Evolutionary conservation across 148 eudicot species (phyloP), one percentile per base, ranked within the genome.

Genomic region (Spergularia bocconei): DNA sequence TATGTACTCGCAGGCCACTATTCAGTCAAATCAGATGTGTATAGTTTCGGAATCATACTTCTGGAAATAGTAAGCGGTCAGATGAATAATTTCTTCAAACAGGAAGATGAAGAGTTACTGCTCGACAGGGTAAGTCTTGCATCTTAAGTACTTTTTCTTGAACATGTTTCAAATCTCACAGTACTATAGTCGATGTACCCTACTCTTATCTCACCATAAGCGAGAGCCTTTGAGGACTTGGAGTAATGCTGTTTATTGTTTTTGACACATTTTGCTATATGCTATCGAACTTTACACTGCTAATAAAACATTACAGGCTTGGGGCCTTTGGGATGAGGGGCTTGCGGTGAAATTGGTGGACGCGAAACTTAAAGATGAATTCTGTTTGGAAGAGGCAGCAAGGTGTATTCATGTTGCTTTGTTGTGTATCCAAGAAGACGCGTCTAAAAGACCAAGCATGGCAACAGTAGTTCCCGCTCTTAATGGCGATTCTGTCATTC

Each of bases 11-110:
- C 70, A 23, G 86, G 86, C 12, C 79, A 77, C 39, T 80, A 73
- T 69, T 83, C 81, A 23, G 74, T 75, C 12, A 83, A 83, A 63
- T 80, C 86, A 47, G 86, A 80, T 61, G 79, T 83, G 13, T 83
- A 80, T 20, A 83, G 86, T 65, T 83, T 83, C 7, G 86, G 83
- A 41, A 60, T 83, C 74, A 77, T 83, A 51, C 14, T 83, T 55
- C 47, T 83, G 41, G 83, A 83, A 74, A 71, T 80, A 19, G 74
- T 83, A 11, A 80, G 81, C 25, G 83, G 81, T 29, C 70, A 78
- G 69, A 63, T 79, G 77, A 82, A 79, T 69, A 80, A 66, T 33
- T 56, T 63, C 67, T 76, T 75, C 64, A 53, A 76, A 48, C 74
- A 65, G 7, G 48, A 63, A 56, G 66, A 25, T 0, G 78, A 73